These are phyloP conservation scores for Sarocladium oryzae DNA, from an alignment of 2,329 filamentous ascomycete genomes.

Conservation along the genomic window DNA sequence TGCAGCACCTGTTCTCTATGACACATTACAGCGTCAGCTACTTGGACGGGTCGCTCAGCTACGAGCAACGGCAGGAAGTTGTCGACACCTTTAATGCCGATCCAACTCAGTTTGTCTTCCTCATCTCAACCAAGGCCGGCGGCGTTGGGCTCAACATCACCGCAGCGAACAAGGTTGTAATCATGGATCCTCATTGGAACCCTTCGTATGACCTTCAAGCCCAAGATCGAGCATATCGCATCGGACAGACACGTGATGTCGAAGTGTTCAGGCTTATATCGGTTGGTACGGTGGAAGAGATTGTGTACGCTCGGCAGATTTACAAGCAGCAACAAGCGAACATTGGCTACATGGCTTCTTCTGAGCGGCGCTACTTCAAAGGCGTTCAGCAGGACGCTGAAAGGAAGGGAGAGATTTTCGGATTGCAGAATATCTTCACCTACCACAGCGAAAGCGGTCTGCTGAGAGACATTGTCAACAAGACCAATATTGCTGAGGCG, in stretches of 20 bases:
- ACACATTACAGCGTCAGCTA: slow-evolving; percentile 90
- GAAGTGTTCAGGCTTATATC: slow-evolving; percentile 92
- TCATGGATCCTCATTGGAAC: slow-evolving; percentile 97
- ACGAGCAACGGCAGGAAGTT: slow-evolving; percentile 72
- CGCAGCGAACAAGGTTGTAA: slow-evolving; percentile 94
- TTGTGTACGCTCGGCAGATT: slow-evolving; percentile 92
- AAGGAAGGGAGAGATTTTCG: slow-evolving; percentile 91
- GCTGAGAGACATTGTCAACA: slow-evolving; percentile 93
- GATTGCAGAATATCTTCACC: slow-evolving; percentile 76
- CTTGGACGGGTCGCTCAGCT: slow-evolving; percentile 75
- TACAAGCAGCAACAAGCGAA: slow-evolving; percentile 99
- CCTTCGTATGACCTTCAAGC: slow-evolving; percentile 91
- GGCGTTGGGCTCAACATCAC: slow-evolving; percentile 95
- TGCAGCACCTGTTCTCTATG: slow-evolving; percentile 78
- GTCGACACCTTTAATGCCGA: slow-evolving; percentile 93
- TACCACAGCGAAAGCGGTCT: slow-evolving; percentile 75
- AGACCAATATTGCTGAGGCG: slow-evolving; percentile 93
- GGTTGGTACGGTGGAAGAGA: slow-evolving; percentile 90
- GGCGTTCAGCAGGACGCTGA: slow-evolving; percentile 80
- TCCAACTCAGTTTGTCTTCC: slow-evolving; percentile 81
- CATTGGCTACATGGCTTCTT: slow-evolving; percentile 89
- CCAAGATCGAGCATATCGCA: slow-evolving; percentile 92
- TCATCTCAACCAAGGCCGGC: slow-evolving; percentile 90
- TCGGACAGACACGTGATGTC: slow-evolving; percentile 86
- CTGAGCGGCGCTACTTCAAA: slow-evolving; percentile 89